phyloP scores from a whole-genome alignment of 2,329 filamentous ascomycete genomes.

The Cladosporium cucumerinum region DNA sequence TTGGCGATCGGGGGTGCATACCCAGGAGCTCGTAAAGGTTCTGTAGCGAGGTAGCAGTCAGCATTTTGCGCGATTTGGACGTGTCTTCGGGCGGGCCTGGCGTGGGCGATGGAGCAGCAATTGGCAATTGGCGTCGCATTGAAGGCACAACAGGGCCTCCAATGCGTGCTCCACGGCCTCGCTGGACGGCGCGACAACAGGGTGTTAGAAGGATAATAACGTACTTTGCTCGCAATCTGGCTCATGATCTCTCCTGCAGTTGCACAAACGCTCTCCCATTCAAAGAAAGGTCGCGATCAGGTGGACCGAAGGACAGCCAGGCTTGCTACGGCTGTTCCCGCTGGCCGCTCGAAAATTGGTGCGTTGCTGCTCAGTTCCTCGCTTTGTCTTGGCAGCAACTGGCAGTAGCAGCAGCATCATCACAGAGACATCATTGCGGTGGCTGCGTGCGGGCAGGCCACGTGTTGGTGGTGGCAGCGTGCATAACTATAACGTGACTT shows the following conservation, averaged over 20 bases:
- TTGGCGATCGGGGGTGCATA: slow-evolving; percentile 46
- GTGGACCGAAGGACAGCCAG: slow-evolving; percentile 15
- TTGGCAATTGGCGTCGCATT: slow-evolving; percentile 17
- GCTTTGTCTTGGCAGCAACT: not conserved
- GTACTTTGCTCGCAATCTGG: slow-evolving; percentile 28
- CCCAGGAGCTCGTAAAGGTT: slow-evolving; percentile 98
- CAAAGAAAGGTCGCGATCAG: slow-evolving; percentile 15
- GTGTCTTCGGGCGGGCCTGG: not conserved
- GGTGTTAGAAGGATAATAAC: slow-evolving; percentile 5
- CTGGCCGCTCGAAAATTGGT: not conserved
- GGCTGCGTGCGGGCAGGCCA: not conserved
- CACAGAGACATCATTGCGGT: not conserved
- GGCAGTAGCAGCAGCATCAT: not conserved
- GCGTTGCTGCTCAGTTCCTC: not conserved
- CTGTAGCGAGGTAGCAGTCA: slow-evolving; percentile 46
- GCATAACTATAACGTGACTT: not conserved
- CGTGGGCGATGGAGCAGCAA: slow-evolving; percentile 3
- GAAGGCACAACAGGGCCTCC: slow-evolving; percentile 13
- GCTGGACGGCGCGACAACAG: slow-evolving; percentile 13
- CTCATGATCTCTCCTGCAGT: slow-evolving; percentile 22
- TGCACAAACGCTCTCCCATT: slow-evolving; percentile 10
- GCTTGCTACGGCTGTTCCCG: not conserved
- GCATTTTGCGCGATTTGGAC: slow-evolving; percentile 8
- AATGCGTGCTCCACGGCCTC: not conserved
- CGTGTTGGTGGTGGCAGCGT: not conserved